These are phyloP conservation scores for Kwoniella shandongensis DNA, from an alignment of 768 basidiomycete genomes.

Conservation along the genomic window DNA sequence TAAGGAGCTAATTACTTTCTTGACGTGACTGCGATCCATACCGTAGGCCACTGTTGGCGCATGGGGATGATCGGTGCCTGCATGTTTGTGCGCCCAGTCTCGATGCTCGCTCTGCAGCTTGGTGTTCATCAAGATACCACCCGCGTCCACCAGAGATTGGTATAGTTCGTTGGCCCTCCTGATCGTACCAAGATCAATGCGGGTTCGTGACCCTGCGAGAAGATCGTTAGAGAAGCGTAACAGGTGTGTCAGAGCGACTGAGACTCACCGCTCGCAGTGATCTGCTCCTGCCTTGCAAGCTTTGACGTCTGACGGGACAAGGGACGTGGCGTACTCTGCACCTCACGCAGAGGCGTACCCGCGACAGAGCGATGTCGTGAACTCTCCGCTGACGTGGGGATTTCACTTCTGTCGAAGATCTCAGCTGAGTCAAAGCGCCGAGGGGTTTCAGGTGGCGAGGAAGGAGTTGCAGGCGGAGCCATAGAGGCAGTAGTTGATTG, in stretches of 20 bases:
- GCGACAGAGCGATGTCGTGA: not conserved
- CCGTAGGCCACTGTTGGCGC: conserved; percentile 28
- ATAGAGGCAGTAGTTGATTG: too few relatives aligned
- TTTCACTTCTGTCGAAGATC: too few relatives aligned
- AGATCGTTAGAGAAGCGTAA: too few relatives aligned
- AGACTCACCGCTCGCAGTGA: not conserved
- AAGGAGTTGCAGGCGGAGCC: not conserved
- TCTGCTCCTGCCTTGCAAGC: too few relatives aligned
- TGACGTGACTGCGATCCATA: conserved; percentile 61
- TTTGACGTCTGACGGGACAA: not conserved
- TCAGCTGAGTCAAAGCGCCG: not conserved
- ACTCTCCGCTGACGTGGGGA: not conserved
- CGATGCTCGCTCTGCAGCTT: conserved; percentile 26
- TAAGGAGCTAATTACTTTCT: conserved; percentile 62
- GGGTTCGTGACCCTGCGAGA: not conserved
- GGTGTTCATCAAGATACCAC: conserved; percentile 24
- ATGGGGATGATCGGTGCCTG: conserved; percentile 35
- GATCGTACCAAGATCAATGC: conserved; percentile 31
- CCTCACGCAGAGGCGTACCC: conserved; percentile 12
- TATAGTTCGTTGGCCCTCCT: conserved; percentile 31
- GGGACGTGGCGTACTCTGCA: not conserved
- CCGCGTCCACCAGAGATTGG: conserved; percentile 28
- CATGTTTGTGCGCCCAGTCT: conserved; percentile 30
- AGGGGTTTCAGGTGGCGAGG: not conserved
- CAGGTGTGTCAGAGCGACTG: too few relatives aligned